A percentile compares a stretch with the other conserved stretches of the same genome.
phyloP scores from a whole-genome alignment of 2,329 filamentous ascomycete genomes.

The Calonectria hawksworthii region DNA sequence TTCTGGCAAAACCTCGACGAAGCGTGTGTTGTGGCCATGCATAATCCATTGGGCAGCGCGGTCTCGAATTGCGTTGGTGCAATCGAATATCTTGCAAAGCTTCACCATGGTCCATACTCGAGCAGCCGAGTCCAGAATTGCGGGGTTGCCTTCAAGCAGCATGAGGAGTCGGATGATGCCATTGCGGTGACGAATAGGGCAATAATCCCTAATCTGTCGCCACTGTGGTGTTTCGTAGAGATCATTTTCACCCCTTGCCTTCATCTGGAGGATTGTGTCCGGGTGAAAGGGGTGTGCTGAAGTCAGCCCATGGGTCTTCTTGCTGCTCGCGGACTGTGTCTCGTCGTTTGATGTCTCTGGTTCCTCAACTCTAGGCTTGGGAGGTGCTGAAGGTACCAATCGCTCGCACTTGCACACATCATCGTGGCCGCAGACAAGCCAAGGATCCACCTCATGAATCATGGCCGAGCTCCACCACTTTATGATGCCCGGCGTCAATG shows the following conservation, averaged over 20 bases:
- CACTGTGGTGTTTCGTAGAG: conserved; percentile 46
- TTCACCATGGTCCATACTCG: conserved; percentile 77
- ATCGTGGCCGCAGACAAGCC: conserved; percentile 57
- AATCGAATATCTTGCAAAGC: conserved; percentile 71
- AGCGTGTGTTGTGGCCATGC: conserved; percentile 64
- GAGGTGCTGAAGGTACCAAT: background rate
- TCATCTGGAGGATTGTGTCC: conserved; percentile 38
- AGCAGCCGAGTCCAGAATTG: conserved; percentile 73
- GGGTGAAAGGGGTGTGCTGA: conserved; percentile 9
- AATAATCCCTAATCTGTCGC: conserved; percentile 70
- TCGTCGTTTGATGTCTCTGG: background rate
- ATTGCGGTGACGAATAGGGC: conserved; percentile 72
- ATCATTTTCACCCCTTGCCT: conserved; percentile 35
- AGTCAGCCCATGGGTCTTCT: background rate
- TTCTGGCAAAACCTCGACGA: conserved; percentile 76
- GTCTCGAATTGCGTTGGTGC: conserved; percentile 60
- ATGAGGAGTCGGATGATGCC: conserved; percentile 75
- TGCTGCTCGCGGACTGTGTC: background rate
- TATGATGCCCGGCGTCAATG: conserved; percentile 67
- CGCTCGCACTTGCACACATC: conserved; percentile 54
- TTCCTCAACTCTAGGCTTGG: background rate
- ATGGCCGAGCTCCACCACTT: conserved; percentile 64
- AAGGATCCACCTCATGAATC: conserved; percentile 49
- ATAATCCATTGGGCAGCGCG: conserved; percentile 72
- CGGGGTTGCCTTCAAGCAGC: conserved; percentile 66